Percentiles rank a stretch among this genome's conserved stretches.
phyloP scores from a whole-genome alignment of 805 yeast species.

The Candida ortonii region DNA sequence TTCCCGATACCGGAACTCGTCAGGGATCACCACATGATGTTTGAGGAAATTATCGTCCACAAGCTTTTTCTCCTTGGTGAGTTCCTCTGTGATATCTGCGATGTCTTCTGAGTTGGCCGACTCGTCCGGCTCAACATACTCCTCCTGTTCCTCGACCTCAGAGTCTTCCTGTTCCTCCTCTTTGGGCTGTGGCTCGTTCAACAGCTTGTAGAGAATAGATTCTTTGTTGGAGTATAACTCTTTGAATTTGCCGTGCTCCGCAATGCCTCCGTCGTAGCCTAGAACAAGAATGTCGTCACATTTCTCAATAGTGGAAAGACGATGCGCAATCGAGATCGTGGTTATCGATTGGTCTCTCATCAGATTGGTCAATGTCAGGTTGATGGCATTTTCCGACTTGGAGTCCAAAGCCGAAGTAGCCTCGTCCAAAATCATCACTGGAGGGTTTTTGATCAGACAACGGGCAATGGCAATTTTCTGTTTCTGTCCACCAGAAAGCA shows the following conservation, averaged over 20 bases:
- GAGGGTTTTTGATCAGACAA: conserved; percentile 65
- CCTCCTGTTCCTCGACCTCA: conserved; percentile 11
- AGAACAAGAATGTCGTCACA: conserved; percentile 80
- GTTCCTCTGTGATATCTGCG: conserved; percentile 8
- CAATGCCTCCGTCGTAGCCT: conserved; percentile 73
- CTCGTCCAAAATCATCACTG: conserved; percentile 63
- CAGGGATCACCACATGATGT: conserved; percentile 21
- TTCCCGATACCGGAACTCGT: no score
- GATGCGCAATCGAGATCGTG: conserved; percentile 85
- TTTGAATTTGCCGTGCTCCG: conserved; percentile 68
- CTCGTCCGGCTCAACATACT: conserved; percentile 3
- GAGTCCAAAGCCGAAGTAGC: conserved; percentile 94
- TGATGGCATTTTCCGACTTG: conserved; percentile 81
- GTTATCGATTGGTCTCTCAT: conserved; percentile 62
- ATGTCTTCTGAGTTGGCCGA: conserved; percentile 7
- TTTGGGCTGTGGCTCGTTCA: conserved; percentile 28
- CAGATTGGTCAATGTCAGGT: conserved; percentile 62
- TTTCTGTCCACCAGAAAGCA: conserved; percentile 71
- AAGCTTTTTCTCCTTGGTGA: conserved; percentile 16
- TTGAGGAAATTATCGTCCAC: conserved; percentile 21
- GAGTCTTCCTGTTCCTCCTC: conserved; percentile 15
- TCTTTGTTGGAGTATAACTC: conserved; percentile 46
- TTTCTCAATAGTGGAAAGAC: conserved; percentile 82
- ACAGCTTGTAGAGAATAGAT: conserved; percentile 32
- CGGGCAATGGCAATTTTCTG: conserved; percentile 77